phyloP scores from a whole-genome alignment of 495 filamentous ascomycete genomes.

The Lepidopterella palustris region DNA sequence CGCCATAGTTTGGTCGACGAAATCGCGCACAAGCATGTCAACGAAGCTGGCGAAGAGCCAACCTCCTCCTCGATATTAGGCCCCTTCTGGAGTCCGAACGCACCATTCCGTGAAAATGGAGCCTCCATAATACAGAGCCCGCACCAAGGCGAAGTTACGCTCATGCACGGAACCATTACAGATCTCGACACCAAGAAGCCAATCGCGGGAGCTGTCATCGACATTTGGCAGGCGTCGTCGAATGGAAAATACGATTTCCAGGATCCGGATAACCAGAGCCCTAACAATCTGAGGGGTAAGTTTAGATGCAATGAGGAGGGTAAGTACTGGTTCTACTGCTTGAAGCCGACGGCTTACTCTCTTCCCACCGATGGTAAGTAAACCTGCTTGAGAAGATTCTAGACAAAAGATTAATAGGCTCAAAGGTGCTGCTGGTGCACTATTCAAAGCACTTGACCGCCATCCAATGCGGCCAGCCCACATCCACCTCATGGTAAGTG shows the following conservation, averaged over 20 bases:
- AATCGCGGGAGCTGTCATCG: slow-evolving; percentile 64
- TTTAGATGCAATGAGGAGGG: slow-evolving; percentile 71
- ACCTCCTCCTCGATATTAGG: slow-evolving; percentile 80
- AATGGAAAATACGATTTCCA: slow-evolving; percentile 91
- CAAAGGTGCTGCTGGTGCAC: slow-evolving; percentile 54
- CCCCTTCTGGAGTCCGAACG: slow-evolving; percentile 82
- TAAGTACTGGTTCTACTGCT: slow-evolving; percentile 73
- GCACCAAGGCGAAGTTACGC: slow-evolving; percentile 56
- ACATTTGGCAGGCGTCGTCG: slow-evolving; percentile 80
- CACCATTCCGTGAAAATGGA: slow-evolving; percentile 67
- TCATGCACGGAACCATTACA: slow-evolving; percentile 68
- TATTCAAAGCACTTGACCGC: slow-evolving; percentile 66
- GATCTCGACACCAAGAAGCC: slow-evolving; percentile 68
- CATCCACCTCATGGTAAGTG: slow-evolving; percentile 38
- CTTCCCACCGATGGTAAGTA: slow-evolving; percentile 59
- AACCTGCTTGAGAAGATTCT: neutral
- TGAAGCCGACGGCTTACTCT: slow-evolving; percentile 73
- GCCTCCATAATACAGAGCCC: slow-evolving; percentile 63
- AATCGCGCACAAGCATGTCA: slow-evolving; percentile 74
- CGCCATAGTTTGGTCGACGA: slow-evolving; percentile 65
- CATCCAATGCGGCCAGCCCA: slow-evolving; percentile 43
- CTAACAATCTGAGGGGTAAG: slow-evolving; percentile 81
- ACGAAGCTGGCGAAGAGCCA: slow-evolving; percentile 60
- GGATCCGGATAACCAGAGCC: slow-evolving; percentile 63
- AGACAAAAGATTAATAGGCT: neutral